Evolutionary conservation across 2,329 filamentous ascomycete genomes (phyloP), one percentile per base, ranked within the genome.

Genomic region (Penicillium expansum): DNA sequence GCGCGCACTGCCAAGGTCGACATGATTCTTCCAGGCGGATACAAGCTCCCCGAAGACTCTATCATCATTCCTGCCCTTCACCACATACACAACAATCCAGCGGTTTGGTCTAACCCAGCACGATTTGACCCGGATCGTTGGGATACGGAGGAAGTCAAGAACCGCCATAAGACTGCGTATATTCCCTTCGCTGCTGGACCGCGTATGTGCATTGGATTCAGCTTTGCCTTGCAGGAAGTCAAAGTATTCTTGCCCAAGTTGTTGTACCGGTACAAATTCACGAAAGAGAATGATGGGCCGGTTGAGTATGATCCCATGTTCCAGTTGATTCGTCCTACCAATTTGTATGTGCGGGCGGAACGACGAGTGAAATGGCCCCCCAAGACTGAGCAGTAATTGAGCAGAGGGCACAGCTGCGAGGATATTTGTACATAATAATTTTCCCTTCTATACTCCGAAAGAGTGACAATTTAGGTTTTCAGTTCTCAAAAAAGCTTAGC

Each of bases 121-220:
- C 75, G 76, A 0, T 87, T 87, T 67, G 78, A 87, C 60, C 82
- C 84, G 0, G 83, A 86, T 59, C 74, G 85, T 4, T 87, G 85
- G 85, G 79, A 81, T 59, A 79, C 79, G 4, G 56, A 57, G 3
- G 58, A 76, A n/a, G 82, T 83, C 52, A 83, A 82, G 73, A 78
- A 77, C 60, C 68, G 78, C 1, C 82, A 80, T 38, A 77, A 77
- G 30, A 78, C 76, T 1, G 73, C 80, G 0, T 88, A 86, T 62
- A 74, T 83, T 4, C 85, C 85, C 0, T 88, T 87, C 59, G 84
- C 80, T 0, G 73, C 79, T 0, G 85, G 86, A 0, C 80, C 76
- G 0, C 74, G 85, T 1, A 80, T 79, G 72, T 87, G 85, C 59
- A 83, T 87, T 54, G 85, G 84, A 0, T 86, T 86, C 77, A 87